These are phyloP conservation scores for Eucalyptus curtisii DNA, from an alignment of 345 rosid species.

Conservation along the genomic window DNA sequence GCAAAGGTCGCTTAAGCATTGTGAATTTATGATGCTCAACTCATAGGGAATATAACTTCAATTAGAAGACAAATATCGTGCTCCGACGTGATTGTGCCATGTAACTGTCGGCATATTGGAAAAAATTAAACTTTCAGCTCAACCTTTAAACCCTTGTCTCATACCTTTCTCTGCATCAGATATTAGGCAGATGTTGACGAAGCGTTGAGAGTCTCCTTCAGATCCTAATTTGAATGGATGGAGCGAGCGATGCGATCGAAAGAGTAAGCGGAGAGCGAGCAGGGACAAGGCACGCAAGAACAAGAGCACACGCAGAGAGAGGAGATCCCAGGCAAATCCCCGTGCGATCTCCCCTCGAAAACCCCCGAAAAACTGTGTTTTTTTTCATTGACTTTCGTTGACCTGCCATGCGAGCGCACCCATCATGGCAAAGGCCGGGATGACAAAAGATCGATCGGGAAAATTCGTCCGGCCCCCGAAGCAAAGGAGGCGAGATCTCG, in stretches of 20 bases:
- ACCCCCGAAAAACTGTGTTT: constrained; percentile 6
- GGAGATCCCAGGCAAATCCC: constrained; percentile 75
- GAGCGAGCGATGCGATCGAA: not conserved
- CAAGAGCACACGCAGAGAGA: constrained; percentile 5
- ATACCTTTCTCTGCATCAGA: not conserved
- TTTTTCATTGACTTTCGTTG: constrained; percentile 38
- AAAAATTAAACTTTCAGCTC: not conserved
- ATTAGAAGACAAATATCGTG: not conserved
- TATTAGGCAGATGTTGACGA: not conserved
- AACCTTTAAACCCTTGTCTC: not conserved
- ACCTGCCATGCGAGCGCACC: constrained; percentile 99
- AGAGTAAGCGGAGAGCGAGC: not conserved
- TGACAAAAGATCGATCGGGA: constrained; percentile 45
- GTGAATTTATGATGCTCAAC: not conserved
- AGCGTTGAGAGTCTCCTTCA: not conserved
- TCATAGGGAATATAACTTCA: not conserved
- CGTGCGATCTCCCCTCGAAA: constrained; percentile 77
- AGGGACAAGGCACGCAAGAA: not conserved
- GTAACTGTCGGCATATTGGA: not conserved
- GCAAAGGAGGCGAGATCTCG: not conserved
- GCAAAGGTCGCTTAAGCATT: not conserved
- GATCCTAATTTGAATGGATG: not conserved
- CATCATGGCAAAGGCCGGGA: constrained; percentile 84
- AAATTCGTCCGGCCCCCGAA: not conserved
- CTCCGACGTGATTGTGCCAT: not conserved